Conservation (phyloP, 352 stramenopile genomes). For the Aphanomyces astaci region DNA sequence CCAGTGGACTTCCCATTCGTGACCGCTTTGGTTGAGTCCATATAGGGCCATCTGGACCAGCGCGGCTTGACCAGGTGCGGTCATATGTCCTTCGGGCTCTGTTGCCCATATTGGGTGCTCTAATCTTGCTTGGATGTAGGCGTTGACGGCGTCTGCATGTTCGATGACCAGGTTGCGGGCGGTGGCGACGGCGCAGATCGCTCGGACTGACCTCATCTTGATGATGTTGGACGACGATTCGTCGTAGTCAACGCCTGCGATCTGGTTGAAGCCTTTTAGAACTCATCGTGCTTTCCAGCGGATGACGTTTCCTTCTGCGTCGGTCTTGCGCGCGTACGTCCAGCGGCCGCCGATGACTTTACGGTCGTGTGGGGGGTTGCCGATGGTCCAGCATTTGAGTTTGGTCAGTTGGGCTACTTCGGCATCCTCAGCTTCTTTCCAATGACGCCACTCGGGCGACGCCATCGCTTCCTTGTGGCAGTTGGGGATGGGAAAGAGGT, state of each 20-base stretch:
- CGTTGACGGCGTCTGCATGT: conserved; percentile 6
- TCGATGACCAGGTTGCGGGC: neutral
- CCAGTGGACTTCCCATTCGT: neutral
- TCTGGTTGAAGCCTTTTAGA: conserved; percentile 7
- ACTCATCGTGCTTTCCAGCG: conserved; percentile 22
- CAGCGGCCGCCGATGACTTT: neutral
- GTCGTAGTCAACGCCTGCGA: conserved; percentile 22
- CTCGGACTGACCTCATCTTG: conserved; percentile 18
- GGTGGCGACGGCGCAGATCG: neutral
- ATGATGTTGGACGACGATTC: conserved; percentile 22
- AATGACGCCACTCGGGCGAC: neutral
- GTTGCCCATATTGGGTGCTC: neutral
- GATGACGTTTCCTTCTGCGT: conserved; percentile 9
- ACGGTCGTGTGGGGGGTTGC: neutral
- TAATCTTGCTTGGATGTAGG: conserved; percentile 15
- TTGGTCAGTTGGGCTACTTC: neutral
- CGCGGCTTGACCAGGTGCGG: neutral
- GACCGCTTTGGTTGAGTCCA: neutral
- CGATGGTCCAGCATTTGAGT: conserved; percentile 2
- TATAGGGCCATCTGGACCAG: neutral
- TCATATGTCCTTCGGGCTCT: conserved; percentile 1
- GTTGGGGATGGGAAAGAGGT: neutral
- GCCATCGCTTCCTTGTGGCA: conserved; percentile 16
- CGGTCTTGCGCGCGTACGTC: conserved; percentile 7
- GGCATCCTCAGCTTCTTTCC: conserved; percentile 10